Percentiles rank a stretch among this genome's conserved stretches.
Conservation (phyloP, 805 yeast species). For the Metschnikowia picachoensis region DNA sequence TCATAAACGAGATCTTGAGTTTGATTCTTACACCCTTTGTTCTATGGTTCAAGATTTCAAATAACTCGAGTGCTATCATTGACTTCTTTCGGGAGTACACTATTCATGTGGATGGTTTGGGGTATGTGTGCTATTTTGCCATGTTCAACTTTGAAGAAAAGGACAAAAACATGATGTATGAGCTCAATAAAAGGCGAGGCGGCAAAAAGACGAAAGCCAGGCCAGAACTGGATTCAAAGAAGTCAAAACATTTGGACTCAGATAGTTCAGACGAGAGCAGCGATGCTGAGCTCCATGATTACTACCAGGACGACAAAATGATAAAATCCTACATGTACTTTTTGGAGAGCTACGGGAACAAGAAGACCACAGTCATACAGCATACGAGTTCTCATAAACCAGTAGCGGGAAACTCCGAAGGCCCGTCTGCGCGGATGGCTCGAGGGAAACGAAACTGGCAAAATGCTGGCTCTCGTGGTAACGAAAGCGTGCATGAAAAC, state of each 20-base stretch:
- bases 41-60: conserved; percentile 80
- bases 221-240: not conserved
- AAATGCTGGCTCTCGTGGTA: not conserved
- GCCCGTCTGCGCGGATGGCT: conserved; percentile 2
- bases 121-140: conserved; percentile 91
- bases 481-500: conserved; percentile 21
- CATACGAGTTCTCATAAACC: not conserved
- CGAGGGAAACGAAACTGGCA: not conserved
- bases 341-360: conserved; percentile 70
- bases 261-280: conserved; percentile 18
- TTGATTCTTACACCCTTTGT: conserved; percentile 83
- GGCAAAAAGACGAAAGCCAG: conserved; percentile 12
- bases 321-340: conserved; percentile 85
- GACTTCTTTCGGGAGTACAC: conserved; percentile 91
- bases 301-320: conserved; percentile 79
- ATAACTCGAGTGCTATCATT: conserved; percentile 66
- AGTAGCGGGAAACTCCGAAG: not conserved
- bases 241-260: conserved; percentile 14
- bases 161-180: conserved; percentile 42
- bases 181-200: conserved; percentile 21
- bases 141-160: conserved; percentile 78
- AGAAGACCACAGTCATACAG: conserved; percentile 5
- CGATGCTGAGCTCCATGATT: conserved; percentile 29
- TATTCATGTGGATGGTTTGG: conserved; percentile 89
- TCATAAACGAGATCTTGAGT: conserved; percentile 76